These are phyloP conservation scores for Ceratobasidium sp. DNA, from an alignment of 1,284 basidiomycete genomes.

Conservation along the genomic window DNA sequence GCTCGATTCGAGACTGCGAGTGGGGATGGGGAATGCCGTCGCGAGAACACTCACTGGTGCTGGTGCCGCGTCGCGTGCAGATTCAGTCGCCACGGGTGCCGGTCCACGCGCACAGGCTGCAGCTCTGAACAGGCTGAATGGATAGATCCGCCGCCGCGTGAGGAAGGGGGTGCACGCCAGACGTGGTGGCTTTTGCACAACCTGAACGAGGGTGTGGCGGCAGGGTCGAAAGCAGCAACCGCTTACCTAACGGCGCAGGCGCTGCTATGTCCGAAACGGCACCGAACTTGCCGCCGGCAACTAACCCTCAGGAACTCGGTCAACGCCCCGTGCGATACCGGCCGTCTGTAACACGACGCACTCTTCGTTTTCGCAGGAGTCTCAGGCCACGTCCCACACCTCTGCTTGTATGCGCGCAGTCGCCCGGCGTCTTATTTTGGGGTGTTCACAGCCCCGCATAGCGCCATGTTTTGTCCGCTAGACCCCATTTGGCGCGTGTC, in stretches of 20 bases:
- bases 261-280: constrained; percentile 2
- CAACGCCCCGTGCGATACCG: not conserved
- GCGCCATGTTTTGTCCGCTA: constrained; percentile 3
- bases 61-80: too few species aligned
- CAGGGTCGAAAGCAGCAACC: not conserved
- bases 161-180: too few species aligned
- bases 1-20: constrained; percentile 8
- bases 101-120: too few species aligned
- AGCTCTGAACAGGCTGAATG: too few species aligned
- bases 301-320: not conserved
- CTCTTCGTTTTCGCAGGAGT: not conserved
- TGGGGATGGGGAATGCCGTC: too few species aligned
- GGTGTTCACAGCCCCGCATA: constrained; percentile 1
- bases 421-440: not conserved
- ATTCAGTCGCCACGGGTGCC: too few species aligned
- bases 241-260: not conserved
- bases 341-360: not conserved
- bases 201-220: not conserved
- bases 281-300: not conserved
- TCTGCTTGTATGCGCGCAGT: too few species aligned
- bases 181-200: not conserved
- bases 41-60: too few species aligned
- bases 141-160: too few species aligned
- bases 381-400: too few species aligned
- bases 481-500: constrained; percentile 18